Conservation (phyloP, 257 asterid genomes). For the Coffea eugenioides region DNA sequence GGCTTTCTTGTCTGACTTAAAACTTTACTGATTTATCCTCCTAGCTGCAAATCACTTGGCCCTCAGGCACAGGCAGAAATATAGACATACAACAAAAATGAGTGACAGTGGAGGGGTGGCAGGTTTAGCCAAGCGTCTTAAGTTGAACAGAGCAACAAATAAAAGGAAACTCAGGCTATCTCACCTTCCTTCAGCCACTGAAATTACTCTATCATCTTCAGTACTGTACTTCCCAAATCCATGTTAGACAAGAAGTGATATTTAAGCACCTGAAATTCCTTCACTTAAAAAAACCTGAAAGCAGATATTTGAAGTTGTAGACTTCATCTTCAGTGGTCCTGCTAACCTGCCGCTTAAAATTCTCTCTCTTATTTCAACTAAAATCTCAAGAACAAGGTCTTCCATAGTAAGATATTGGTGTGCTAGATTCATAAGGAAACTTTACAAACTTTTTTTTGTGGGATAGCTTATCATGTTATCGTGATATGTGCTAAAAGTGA, state of each 20-base stretch:
- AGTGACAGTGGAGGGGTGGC: not conserved
- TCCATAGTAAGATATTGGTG: not conserved
- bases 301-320: not conserved
- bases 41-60: not conserved
- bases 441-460: not conserved
- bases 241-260: not conserved
- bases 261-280: not conserved
- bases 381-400: not conserved
- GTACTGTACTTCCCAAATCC: not conserved
- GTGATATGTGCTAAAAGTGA: not conserved
- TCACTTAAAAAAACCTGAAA: not conserved
- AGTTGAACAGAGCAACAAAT: not conserved
- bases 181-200: not conserved
- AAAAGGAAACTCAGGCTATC: not conserved
- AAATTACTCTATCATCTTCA: not conserved
- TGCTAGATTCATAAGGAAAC: conserved; percentile 3
- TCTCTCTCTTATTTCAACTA: not conserved
- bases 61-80: not conserved
- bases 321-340: not conserved
- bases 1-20: not conserved
- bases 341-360: not conserved
- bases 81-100: not conserved
- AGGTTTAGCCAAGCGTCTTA: not conserved
- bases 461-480: not conserved
- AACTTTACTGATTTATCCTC: not conserved